Evolutionary conservation across 768 basidiomycete genomes (phyloP).

Genomic region (Pholiota conissans): DNA sequence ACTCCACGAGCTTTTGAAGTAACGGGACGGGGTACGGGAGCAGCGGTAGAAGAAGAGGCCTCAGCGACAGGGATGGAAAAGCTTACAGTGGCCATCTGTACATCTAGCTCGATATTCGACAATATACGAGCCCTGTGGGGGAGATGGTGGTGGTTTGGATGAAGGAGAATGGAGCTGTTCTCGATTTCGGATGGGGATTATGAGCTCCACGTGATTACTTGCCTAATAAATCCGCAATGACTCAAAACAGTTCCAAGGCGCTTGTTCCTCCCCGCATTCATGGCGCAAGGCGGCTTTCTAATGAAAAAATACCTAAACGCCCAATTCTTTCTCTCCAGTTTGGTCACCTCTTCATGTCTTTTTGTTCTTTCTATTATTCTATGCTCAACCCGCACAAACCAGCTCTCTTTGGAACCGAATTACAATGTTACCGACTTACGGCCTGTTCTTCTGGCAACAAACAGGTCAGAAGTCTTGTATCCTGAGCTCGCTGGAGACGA

Average conservation of each 20-base stretch:
- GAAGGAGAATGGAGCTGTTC: neutral
- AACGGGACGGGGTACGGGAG: slow-evolving; percentile 40
- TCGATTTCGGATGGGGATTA: neutral
- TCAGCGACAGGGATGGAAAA: neutral
- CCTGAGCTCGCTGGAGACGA: neutral
- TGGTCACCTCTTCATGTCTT: slow-evolving; percentile 13
- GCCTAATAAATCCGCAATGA: neutral
- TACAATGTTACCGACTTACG: neutral
- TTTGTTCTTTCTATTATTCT: slow-evolving; percentile 14
- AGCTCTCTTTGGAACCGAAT: slow-evolving; percentile 2
- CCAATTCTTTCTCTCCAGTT: slow-evolving; percentile 8
- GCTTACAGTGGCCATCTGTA: neutral
- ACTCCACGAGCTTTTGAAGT: slow-evolving; percentile 73
- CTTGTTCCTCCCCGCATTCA: neutral
- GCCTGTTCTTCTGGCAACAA: neutral
- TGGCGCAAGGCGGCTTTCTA: neutral
- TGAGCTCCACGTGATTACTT: neutral
- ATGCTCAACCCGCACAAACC: slow-evolving; percentile 4
- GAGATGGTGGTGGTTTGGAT: neutral
- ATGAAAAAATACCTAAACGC: slow-evolving; percentile 10
- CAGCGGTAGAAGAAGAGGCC: neutral
- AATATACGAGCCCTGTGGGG: neutral
- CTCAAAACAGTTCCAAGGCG: neutral
- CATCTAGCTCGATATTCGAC: neutral
- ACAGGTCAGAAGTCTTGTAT: neutral